Conservation (phyloP, 306 rosid species). For the Sechiopsis laciniata region DNA sequence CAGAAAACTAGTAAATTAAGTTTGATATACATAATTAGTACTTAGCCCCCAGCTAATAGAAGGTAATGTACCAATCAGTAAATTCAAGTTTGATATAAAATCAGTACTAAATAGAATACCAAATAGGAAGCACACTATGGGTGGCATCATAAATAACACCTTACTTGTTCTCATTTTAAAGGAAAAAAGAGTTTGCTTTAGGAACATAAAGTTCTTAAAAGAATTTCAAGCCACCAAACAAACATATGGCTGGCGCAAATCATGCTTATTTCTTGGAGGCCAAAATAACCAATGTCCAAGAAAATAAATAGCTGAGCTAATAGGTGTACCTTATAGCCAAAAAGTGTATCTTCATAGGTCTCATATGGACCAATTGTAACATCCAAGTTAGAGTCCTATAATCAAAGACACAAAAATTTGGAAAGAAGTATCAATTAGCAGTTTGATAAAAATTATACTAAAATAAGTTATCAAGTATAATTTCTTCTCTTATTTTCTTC, state of each 20-base stretch:
- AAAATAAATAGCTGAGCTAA: not conserved
- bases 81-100: constrained; percentile 15
- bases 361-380: constrained; percentile 93
- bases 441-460: not conserved
- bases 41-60: not conserved
- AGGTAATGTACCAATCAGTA: constrained; percentile 16
- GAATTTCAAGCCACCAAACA: constrained; percentile 3
- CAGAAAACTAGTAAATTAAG: constrained; percentile 9
- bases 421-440: constrained; percentile 5
- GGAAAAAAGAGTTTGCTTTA: not conserved
- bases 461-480: not conserved
- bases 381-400: constrained; percentile 84
- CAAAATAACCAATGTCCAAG: not conserved
- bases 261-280: not conserved
- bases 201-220: not conserved
- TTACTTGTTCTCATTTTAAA: not conserved
- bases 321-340: constrained; percentile 76
- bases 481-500: not conserved
- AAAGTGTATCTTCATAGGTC: constrained; percentile 81
- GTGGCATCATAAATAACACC: not conserved
- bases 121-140: not conserved
- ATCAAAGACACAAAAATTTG: constrained; percentile 9
- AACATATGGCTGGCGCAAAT: not conserved
- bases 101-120: not conserved
- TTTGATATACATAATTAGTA: not conserved